A percentile compares a stretch with the other conserved stretches of the same genome.
These are phyloP conservation scores for Globisporangium middletonii DNA, from an alignment of 352 stramenopile genomes.

Conservation along the genomic window DNA sequence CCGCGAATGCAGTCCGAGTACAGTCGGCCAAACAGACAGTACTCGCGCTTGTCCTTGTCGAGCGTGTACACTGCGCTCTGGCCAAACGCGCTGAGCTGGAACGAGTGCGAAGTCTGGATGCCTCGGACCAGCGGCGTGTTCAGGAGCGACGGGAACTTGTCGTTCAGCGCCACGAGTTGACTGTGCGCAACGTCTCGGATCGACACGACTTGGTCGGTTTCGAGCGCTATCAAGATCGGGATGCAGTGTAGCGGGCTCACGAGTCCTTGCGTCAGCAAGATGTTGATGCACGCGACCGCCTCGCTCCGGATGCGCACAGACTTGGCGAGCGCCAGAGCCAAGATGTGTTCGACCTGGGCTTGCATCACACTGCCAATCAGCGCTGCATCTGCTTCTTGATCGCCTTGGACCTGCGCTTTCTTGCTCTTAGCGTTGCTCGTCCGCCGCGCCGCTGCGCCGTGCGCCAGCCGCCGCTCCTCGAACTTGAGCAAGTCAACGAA, in stretches of 20 bases:
- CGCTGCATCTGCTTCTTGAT: constrained; percentile 79
- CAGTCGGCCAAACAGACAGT: constrained; percentile 64
- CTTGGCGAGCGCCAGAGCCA: constrained; percentile 48
- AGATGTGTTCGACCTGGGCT: constrained; percentile 61
- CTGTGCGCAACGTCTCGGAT: constrained; percentile 65
- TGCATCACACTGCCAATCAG: constrained; percentile 87
- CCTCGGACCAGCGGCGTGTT: constrained; percentile 51
- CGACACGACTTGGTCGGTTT: constrained; percentile 59
- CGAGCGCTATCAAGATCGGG: constrained; percentile 69
- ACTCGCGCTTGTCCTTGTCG: constrained; percentile 67
- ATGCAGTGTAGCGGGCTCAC: constrained; percentile 76
- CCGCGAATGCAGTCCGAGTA: constrained; percentile 60
- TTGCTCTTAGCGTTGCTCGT: constrained; percentile 59
- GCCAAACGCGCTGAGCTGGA: constrained; percentile 58
- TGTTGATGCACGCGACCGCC: constrained; percentile 57
- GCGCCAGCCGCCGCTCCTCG: constrained; percentile 69
- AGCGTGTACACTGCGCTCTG: constrained; percentile 37
- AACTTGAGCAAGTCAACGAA: constrained; percentile 63
- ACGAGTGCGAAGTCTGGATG: constrained; percentile 55
- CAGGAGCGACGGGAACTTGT: constrained; percentile 52
- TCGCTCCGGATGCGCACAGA: constrained; percentile 59
- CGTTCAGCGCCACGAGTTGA: constrained; percentile 53
- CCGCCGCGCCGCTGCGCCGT: constrained; percentile 27
- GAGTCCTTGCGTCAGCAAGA: constrained; percentile 70
- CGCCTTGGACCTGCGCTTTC: constrained; percentile 73